phyloP scores from a whole-genome alignment of 805 yeast genomes.

The Priceomyces melissophilus region DNA sequence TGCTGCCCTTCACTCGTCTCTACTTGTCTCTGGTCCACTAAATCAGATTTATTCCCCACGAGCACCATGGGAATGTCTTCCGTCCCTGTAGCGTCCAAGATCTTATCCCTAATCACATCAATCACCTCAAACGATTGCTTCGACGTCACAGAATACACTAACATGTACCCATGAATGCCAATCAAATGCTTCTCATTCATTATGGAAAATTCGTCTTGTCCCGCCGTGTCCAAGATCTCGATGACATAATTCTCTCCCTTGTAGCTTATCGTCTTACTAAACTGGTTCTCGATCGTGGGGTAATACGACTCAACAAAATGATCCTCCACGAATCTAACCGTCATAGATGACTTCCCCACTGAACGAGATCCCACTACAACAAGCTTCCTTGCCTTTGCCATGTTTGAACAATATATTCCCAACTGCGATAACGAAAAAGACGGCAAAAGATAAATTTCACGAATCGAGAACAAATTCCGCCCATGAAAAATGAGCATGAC shows the following conservation, averaged over 20 bases:
- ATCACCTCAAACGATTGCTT: conserved; percentile 74
- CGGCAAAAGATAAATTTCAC: too few species aligned
- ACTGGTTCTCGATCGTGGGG: conserved; percentile 88
- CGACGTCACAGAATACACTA: conserved; percentile 80
- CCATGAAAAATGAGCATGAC: too few species aligned
- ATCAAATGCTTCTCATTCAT: conserved; percentile 75
- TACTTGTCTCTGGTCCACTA: conserved; percentile 60
- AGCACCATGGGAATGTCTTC: conserved; percentile 48
- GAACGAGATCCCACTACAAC: conserved; percentile 87
- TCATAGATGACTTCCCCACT: conserved; percentile 84
- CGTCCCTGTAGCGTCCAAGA: conserved; percentile 60
- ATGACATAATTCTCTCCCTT: conserved; percentile 74
- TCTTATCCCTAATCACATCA: conserved; percentile 76
- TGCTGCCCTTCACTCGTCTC: conserved; percentile 50
- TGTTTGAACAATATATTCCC: conserved; percentile 6
- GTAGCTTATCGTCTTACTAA: conserved; percentile 63
- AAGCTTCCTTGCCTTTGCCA: conserved; percentile 62
- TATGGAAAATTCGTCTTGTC: conserved; percentile 85
- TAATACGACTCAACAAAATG: conserved; percentile 86
- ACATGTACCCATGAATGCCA: conserved; percentile 78
- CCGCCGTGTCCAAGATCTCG: conserved; percentile 89
- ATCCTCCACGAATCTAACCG: conserved; percentile 81
- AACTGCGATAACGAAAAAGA: too few species aligned
- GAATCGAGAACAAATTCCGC: too few species aligned
- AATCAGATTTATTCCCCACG: conserved; percentile 73